A percentile compares a stretch with the other conserved stretches of the same genome.
phyloP scores from a whole-genome alignment of 495 filamentous ascomycete genomes.

The Geopyxis carbonaria region DNA sequence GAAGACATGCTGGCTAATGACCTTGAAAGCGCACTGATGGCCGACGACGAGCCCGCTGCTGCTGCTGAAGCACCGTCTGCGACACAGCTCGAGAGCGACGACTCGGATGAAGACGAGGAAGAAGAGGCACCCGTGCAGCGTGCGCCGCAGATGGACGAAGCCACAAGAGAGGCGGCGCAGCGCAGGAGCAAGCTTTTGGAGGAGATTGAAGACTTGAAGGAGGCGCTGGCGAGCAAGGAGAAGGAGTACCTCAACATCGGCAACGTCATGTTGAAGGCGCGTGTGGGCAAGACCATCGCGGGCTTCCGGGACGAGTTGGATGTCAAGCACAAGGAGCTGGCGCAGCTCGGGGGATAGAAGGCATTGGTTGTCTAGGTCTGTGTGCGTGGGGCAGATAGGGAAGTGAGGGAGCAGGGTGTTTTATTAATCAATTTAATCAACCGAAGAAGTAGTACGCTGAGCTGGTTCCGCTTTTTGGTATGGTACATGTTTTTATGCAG shows the following conservation, averaged over 20 bases:
- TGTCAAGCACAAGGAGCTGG: conserved; percentile 10
- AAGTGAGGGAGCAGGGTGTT: too few species aligned
- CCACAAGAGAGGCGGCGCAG: conserved; percentile 17
- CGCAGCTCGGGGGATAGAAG: not conserved
- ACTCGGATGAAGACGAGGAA: conserved; percentile 15
- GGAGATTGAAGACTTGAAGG: conserved; percentile 22
- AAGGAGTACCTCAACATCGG: conserved; percentile 16
- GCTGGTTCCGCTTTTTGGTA: too few species aligned
- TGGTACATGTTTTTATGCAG: too few species aligned
- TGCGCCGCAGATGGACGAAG: conserved; percentile 20
- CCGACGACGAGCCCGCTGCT: conserved; percentile 29
- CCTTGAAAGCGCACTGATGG: conserved; percentile 36
- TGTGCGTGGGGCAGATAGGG: too few species aligned
- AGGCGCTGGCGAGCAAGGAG: conserved; percentile 15
- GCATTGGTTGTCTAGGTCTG: too few species aligned
- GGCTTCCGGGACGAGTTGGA: conserved; percentile 18
- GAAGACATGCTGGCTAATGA: conserved; percentile 34
- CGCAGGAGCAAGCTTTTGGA: conserved; percentile 16
- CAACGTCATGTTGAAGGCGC: conserved; percentile 19
- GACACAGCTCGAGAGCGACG: conserved; percentile 11
- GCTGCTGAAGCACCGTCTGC: not conserved
- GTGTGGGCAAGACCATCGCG: conserved; percentile 14
- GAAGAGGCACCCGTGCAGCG: conserved; percentile 17
- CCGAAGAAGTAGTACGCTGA: too few species aligned
- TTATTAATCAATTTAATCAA: too few species aligned